Conservation (phyloP, 176 grass and related monocot species). For the Poa pratensis region DNA sequence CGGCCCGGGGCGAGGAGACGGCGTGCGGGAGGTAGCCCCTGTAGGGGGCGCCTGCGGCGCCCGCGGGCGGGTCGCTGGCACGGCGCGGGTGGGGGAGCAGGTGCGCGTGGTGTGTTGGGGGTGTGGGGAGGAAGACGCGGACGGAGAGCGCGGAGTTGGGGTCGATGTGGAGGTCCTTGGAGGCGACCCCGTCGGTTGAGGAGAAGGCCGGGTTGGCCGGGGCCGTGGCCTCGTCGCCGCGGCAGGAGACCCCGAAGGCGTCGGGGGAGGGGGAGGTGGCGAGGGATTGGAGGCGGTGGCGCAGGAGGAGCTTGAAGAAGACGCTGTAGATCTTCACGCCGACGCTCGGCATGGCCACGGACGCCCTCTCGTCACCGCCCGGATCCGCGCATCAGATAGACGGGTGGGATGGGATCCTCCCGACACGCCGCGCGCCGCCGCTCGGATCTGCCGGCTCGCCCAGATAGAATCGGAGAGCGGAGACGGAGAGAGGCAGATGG, state of each 20-base stretch:
- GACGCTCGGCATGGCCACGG: constrained; percentile 67
- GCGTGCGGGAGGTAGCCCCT: constrained; percentile 64
- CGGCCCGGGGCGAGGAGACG: constrained; percentile 40
- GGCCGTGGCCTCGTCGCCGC: constrained; percentile 69
- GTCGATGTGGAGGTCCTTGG: constrained; percentile 88
- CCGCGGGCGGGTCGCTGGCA: constrained; percentile 51
- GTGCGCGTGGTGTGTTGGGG: constrained; percentile 20
- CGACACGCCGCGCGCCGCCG: background rate
- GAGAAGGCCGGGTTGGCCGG: constrained; percentile 77
- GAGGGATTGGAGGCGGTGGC: constrained; percentile 82
- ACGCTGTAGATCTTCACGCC: constrained; percentile 96
- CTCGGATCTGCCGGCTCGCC: constrained; percentile 20
- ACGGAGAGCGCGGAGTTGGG: constrained; percentile 68
- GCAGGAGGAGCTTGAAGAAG: constrained; percentile 92
- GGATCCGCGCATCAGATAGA: constrained; percentile 47
- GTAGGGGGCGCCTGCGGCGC: constrained; percentile 42
- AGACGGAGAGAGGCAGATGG: background rate
- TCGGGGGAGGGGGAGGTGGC: background rate
- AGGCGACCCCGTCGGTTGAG: constrained; percentile 64
- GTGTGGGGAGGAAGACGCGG: constrained; percentile 78
- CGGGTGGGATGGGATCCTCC: background rate
- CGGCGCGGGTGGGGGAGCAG: constrained; percentile 36
- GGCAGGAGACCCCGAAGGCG: constrained; percentile 65
- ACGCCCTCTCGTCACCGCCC: constrained; percentile 1
- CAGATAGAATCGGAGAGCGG: background rate